Conservation (phyloP, 176 grass and related monocot species). For the Themeda triandra region DNA sequence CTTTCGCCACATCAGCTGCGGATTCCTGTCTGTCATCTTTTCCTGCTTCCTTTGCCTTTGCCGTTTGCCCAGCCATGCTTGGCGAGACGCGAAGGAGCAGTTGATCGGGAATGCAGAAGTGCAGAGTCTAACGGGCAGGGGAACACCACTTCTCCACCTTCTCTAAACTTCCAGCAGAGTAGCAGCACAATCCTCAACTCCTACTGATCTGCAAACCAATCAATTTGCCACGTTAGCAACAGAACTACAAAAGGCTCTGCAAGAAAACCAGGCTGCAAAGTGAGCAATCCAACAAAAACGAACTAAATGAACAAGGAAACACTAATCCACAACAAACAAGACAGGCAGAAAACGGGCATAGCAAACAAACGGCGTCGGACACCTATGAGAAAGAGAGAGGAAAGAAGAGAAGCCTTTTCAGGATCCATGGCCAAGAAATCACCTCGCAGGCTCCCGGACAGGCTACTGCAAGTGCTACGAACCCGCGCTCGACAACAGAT, state of each 20-base stretch:
- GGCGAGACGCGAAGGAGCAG: background rate
- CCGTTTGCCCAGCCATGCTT: constrained; percentile 22
- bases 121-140: background rate
- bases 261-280: constrained; percentile 8
- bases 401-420: background rate
- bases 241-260: background rate
- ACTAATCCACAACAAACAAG: background rate
- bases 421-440: constrained; percentile 5
- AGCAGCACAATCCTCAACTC: background rate
- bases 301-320: background rate
- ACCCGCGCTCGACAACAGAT: constrained; percentile 31
- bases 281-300: background rate
- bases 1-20: constrained; percentile 1
- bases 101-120: constrained; percentile 10
- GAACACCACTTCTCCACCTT: constrained; percentile 14
- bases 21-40: constrained; percentile 25
- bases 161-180: background rate
- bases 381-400: background rate
- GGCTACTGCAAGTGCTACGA: background rate
- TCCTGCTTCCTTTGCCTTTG: constrained; percentile 22
- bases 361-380: background rate
- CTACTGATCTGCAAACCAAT: constrained; percentile 24
- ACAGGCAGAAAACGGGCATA: background rate
- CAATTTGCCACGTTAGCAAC: background rate
- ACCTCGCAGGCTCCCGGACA: constrained; percentile 20